Evolutionary conservation across 2,329 filamentous ascomycete genomes (phyloP), one percentile per base, ranked within the genome.

Genomic region (Ascochyta lentis): DNA sequence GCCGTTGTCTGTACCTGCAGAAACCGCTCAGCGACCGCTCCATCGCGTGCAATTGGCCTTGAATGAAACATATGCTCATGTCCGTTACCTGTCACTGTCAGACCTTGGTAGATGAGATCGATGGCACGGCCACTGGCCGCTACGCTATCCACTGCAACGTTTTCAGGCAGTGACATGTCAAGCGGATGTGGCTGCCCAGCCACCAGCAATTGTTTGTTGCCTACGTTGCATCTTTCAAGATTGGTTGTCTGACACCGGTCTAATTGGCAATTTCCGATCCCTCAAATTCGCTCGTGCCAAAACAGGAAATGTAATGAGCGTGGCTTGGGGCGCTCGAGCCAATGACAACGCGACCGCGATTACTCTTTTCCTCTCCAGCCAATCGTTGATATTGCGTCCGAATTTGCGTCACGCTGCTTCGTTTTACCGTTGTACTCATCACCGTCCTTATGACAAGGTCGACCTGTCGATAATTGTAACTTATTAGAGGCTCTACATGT

Each of bases 41-140:
- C 53, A 24, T 42, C 37, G 33, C 31, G 46, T 24, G 24, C 47
- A 46, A 47, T 47, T 50, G 42, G 47, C 15, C 43, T 38, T 7
- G 23, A 34, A 56, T 38, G 6, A 31, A 24, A 38, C 46, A 47
- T 27, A 35, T 35, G 42, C 53, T 47, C 42, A 47, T 46, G 42
- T 56, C 42, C 53, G 53, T 56, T 51, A 47, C 47, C 43, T 51
- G 47, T 56, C 53, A 56, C 47, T 44, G 47, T 48, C 47, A 56
- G 48, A 48, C 38, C 39, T 29, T 48, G 53, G 43, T 43, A 47
- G 47, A 56, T 51, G 42, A 56, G 23, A 38, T 5, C 27, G 19
- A 39, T 43, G 47, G 53, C 53, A 51, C 53, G 53, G 42, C 42
- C 43, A 42, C 12, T 55, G 40, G 16, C 52, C 23, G 46, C 52